Base-by-base conservation (phyloP, 345 rosid species). In the Ailanthus altissimus region DNA sequence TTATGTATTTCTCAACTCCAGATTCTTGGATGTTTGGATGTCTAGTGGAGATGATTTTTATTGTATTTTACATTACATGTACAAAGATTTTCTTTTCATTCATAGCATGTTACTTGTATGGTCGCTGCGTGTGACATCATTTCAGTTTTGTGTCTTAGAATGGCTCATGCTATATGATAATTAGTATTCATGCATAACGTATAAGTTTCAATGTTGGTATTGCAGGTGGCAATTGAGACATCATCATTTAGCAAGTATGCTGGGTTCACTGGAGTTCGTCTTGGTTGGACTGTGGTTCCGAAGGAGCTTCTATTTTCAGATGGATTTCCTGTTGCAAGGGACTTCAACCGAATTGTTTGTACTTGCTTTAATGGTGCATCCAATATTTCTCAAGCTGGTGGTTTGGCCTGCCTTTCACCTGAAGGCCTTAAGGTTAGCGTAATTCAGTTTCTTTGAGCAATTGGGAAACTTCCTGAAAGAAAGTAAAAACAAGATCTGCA, bases 311-410 rank as follows among this genome's bases (percentile, higher is more conserved):
- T 86, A 23, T 96, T 89, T 83, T 88, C 97, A 23, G 93, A 93
- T 72, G 99, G 99, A 73, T 92, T 84, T 75, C 97, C 99, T 42
- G 93, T 96, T 67, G 97, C 94, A 49, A 90, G 80, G 76, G 98
- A 96, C 86, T 93, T 96, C 90, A 92, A 91, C 71, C 86, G 99
- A 16, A 86, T 96, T 40, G 84, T 96, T 64, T 87, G 92, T 75
- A 93, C 99, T 71, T 87, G 92, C 85, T 96, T 96, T 84, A 96
- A 96, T 51, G 98, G 99, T 67, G 97, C 99, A 38, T 93, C 99
- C 60, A 93, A 87, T 77, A 47, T 96, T 59, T 76, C 96, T 74
- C 99, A 96, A 81, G 95, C 98, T 74, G 99, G 97, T 86, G 99
- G 88, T 68, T 88, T 89, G 77, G 97, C 97, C 72, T 96, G 98